Evolutionary conservation across 2,329 filamentous ascomycete species (phyloP).

Genomic region (Hypoxylon sp.): DNA sequence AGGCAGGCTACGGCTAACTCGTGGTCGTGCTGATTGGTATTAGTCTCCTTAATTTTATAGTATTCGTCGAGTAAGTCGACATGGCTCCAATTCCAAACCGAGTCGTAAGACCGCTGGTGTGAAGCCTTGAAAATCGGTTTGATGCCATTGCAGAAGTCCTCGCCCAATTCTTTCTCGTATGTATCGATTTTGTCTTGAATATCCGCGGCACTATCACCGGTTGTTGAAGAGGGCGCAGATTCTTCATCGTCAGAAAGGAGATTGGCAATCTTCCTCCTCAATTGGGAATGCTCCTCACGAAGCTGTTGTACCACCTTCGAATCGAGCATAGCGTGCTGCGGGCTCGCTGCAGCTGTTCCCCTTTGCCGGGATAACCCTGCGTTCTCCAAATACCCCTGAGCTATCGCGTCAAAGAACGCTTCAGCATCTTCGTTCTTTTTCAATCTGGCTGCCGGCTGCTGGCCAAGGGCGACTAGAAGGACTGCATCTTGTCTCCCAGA

Average conservation of each 20-base stretch:
- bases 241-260: conserved; percentile 36
- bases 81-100: conserved; percentile 42
- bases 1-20: conserved; percentile 22
- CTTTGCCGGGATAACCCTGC: conserved; percentile 35
- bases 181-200: conserved; percentile 38
- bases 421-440: conserved; percentile 39
- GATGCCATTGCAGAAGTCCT: conserved; percentile 42
- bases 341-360: conserved; percentile 14
- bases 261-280: conserved; percentile 36
- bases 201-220: conserved; percentile 19
- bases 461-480: conserved; percentile 34
- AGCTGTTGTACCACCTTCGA: conserved; percentile 41
- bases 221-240: neutral
- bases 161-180: conserved; percentile 38
- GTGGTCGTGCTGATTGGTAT: conserved; percentile 15
- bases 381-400: conserved; percentile 25
- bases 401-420: conserved; percentile 32
- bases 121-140: conserved; percentile 39
- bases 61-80: conserved; percentile 39
- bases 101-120: conserved; percentile 40
- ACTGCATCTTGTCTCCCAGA: conserved; percentile 40
- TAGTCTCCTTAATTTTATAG: conserved; percentile 23
- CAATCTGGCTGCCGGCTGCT: conserved; percentile 35
- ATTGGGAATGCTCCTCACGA: conserved; percentile 33
- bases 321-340: conserved; percentile 37